These are phyloP conservation scores for Phyllosticta citribraziliensis DNA, from an alignment of 2,329 filamentous ascomycete genomes.

Conservation along the genomic window DNA sequence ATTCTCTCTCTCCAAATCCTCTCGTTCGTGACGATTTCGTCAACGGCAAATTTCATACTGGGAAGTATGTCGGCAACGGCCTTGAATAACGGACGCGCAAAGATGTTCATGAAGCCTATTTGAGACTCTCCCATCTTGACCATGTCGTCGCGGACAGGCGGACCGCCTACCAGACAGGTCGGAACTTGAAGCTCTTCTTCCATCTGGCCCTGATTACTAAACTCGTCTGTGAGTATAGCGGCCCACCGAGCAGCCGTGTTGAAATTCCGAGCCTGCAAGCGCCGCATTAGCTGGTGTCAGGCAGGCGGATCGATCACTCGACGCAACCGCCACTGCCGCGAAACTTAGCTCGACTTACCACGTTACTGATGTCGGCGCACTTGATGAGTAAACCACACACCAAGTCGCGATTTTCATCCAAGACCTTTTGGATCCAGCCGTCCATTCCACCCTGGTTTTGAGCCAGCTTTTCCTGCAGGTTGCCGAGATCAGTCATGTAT, in stretches of 20 bases:
- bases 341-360: slow-evolving; percentile 50
- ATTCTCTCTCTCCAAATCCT: slow-evolving; percentile 61
- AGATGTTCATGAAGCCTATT: slow-evolving; percentile 93
- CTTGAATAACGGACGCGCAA: slow-evolving; percentile 84
- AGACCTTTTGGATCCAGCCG: slow-evolving; percentile 65
- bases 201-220: slow-evolving; percentile 86
- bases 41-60: slow-evolving; percentile 70
- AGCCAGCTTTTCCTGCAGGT: slow-evolving; percentile 67
- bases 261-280: slow-evolving; percentile 66
- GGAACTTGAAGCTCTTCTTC: slow-evolving; percentile 79
- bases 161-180: slow-evolving; percentile 70
- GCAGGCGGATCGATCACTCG: neutral
- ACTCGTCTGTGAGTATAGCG: slow-evolving; percentile 87
- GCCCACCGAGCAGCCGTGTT: slow-evolving; percentile 82
- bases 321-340: neutral
- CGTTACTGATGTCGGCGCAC: slow-evolving; percentile 97
- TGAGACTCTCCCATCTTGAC: slow-evolving; percentile 78
- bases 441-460: slow-evolving; percentile 54
- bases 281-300: slow-evolving; percentile 13
- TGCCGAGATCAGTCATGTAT: slow-evolving; percentile 84
- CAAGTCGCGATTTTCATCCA: slow-evolving; percentile 68
- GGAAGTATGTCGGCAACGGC: slow-evolving; percentile 80
- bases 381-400: slow-evolving; percentile 92
- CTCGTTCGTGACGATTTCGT: slow-evolving; percentile 72
- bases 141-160: slow-evolving; percentile 72